Conservation (phyloP, 176 grass and related monocot species). For the Poa annua region DNA sequence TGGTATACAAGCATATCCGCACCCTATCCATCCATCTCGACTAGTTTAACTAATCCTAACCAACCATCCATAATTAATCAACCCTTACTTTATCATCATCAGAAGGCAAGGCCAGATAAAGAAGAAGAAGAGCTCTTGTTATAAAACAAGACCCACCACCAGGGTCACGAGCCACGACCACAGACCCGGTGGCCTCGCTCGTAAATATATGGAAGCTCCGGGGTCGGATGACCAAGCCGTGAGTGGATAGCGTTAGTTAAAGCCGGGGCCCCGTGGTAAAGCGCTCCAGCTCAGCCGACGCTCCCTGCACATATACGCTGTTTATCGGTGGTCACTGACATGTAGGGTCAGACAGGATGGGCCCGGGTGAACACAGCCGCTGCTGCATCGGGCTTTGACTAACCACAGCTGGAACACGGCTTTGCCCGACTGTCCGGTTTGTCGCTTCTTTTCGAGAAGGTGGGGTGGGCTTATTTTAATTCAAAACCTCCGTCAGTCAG, state of each 20-base stretch:
- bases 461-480: neutral
- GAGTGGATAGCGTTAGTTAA: conserved; percentile 52
- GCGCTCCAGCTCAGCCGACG: conserved; percentile 34
- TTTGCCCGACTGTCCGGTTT: neutral
- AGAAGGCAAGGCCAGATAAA: neutral
- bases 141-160: neutral
- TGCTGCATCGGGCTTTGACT: conserved; percentile 35
- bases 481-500: too few relatives aligned
- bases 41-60: conserved; percentile 7
- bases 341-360: rapidly evolving
- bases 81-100: neutral
- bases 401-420: conserved; percentile 43
- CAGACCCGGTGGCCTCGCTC: neutral
- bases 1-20: conserved; percentile 35
- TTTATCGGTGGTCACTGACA: rapidly evolving
- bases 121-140: neutral
- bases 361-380: rapidly evolving
- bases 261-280: conserved; percentile 29
- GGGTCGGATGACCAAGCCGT: rapidly evolving
- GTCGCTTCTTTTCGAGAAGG: conserved; percentile 27
- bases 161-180: too few relatives aligned
- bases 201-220: neutral
- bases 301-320: neutral
- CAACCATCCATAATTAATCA: conserved; percentile 20
- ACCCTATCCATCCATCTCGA: neutral